phyloP scores from a whole-genome alignment of 345 rosid genomes.

The Eucalyptus fibrosa region DNA sequence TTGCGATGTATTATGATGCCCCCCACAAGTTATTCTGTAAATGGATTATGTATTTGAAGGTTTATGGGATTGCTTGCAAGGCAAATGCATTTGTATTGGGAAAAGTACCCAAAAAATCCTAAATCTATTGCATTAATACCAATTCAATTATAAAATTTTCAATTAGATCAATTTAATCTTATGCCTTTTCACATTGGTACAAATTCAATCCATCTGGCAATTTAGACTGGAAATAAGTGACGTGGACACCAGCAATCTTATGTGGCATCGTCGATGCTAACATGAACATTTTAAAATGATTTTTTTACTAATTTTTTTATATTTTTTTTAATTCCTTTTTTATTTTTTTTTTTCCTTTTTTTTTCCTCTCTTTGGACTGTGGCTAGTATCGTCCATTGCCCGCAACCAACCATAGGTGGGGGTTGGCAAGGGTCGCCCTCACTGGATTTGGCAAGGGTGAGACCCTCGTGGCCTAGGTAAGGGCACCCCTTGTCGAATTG shows the following conservation, averaged over 20 bases:
- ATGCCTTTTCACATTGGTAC: no score
- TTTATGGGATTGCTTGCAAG: neutral
- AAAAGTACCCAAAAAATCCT: no score
- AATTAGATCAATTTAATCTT: no score
- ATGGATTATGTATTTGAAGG: neutral
- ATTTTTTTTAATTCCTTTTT: no score
- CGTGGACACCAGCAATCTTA: rapidly evolving
- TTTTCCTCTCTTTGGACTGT: rapidly evolving
- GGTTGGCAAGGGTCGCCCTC: rapidly evolving
- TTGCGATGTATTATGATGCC: neutral
- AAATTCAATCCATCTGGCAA: rapidly evolving
- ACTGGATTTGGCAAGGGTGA: no score
- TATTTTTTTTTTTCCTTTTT: rapidly evolving
- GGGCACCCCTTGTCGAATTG: rapidly evolving
- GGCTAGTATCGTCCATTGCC: rapidly evolving
- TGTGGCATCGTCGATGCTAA: rapidly evolving
- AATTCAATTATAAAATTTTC: rapidly evolving
- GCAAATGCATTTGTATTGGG: neutral
- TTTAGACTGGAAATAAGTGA: no score
- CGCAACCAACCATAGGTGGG: rapidly evolving
- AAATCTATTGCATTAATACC: rapidly evolving
- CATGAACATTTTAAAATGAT: no score
- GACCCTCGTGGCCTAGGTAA: no score
- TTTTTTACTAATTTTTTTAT: no score
- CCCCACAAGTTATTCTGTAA: neutral